Evolutionary conservation across 495 filamentous ascomycete species (phyloP), one percentile per base, ranked within the genome.

Genomic region (Acidomyces sp.): DNA sequence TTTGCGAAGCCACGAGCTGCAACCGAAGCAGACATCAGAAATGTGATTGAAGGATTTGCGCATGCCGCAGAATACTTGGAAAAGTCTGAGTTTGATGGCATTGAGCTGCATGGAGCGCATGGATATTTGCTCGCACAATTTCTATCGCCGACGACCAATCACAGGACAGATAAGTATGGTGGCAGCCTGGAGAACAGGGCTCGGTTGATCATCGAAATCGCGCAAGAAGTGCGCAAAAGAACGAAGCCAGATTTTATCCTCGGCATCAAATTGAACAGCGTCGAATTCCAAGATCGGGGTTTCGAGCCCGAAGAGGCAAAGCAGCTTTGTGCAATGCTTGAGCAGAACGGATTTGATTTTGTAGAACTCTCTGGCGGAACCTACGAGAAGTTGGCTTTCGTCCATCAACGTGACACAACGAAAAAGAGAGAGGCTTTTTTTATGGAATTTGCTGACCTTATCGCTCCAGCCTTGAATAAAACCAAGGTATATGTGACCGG

Each of bases 71-170:
- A 72, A 46, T 75, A 68, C 36, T 56, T 70, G 22, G 58, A 75
- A 21, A 67, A 65, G 48, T 72, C 72, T 13, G 73, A 73, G 15
- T 76, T 60, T 37, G 72, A 79, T 48, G 74, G 74, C 9, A 65
- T 77, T 16, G 37, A 78, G 55, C 58, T 78, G 2, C 74, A 77
- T 41, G 69, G 59, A 19, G 55, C 55, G 20, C 55, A 58, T 45
- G 75, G 78, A n/a, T 83, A 82, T 51, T 66, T 83, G n/a, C 55
- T 82, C 10, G 61, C 78, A 24, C 68, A 82, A 56, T 82, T 84
- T 57, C 56, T 82, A 15, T 70, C 75, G 7, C 59, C 58, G n/a
- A 56, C 58, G 13, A 55, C 58, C 31, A 64, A 64, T 41, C 39
- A 56, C 9, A 56, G 62, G 9, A 62, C 58, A 4, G 62, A 64